Conservation (phyloP, 257 asterid genomes). For the Solanum commersonii region DNA sequence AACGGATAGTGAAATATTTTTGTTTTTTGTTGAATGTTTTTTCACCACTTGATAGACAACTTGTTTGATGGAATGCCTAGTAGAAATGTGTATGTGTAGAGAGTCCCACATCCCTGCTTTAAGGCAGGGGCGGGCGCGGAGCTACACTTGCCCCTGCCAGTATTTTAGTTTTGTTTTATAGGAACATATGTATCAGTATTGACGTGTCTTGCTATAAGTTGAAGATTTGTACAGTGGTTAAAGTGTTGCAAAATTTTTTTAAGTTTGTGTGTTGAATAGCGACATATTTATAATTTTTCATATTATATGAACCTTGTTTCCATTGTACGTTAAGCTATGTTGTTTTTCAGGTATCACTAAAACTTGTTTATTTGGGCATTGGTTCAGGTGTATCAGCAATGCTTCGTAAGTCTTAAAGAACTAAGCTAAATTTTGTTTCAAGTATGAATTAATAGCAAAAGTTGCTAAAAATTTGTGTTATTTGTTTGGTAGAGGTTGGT, state of each 20-base stretch:
- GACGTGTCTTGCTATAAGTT: not conserved
- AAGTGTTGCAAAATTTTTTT: not conserved
- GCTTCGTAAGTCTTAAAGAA: conserved; percentile 35
- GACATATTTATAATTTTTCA: not conserved
- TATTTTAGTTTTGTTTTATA: not conserved
- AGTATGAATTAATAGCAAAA: not conserved
- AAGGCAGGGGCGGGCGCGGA: not conserved
- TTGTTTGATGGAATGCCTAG: not conserved
- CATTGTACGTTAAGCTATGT: not conserved
- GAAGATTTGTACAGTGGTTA: not conserved
- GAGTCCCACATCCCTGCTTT: not conserved
- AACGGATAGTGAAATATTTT: not conserved
- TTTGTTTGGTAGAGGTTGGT: conserved; percentile 41
- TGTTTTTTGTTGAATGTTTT: not conserved
- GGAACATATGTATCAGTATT: not conserved
- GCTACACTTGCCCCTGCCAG: not conserved
- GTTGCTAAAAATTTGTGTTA: not conserved
- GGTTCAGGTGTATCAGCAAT: conserved; percentile 58
- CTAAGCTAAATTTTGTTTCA: not conserved
- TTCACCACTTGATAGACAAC: not conserved
- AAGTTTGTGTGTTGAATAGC: not conserved
- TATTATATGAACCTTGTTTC: not conserved
- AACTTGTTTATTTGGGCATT: conserved; percentile 45
- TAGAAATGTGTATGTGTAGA: not conserved
- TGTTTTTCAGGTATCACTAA: conserved; percentile 32